These are phyloP conservation scores for Daldinia caldariorum DNA, from an alignment of 495 filamentous ascomycete species.

Conservation along the genomic window DNA sequence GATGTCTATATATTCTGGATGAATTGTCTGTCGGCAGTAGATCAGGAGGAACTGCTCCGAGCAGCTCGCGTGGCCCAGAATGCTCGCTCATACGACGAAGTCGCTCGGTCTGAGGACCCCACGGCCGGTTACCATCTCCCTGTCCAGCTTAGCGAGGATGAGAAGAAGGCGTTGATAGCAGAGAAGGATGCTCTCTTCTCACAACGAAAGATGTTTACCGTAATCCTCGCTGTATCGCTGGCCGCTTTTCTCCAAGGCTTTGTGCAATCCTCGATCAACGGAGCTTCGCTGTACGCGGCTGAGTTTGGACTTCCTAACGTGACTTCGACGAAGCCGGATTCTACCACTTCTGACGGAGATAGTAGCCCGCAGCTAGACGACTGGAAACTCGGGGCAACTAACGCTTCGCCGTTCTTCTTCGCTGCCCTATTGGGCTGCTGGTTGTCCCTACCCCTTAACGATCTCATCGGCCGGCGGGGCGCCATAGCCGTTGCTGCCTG, in stretches of 20 bases:
- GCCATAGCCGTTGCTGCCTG: constrained; percentile 43
- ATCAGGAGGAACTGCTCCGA: constrained; percentile 29
- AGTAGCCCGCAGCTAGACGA: constrained; percentile 1
- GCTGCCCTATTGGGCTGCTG: constrained; percentile 46
- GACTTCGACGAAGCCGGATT: background rate
- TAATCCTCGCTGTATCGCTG: constrained; percentile 48
- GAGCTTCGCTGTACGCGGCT: constrained; percentile 35
- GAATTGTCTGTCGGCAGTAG: constrained; percentile 27
- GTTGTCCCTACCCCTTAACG: constrained; percentile 47
- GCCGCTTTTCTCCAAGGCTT: constrained; percentile 48
- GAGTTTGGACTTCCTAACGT: constrained; percentile 22
- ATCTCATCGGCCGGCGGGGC: constrained; percentile 45
- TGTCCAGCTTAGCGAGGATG: constrained; percentile 33
- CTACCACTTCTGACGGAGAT: background rate
- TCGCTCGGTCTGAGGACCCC: constrained; percentile 34
- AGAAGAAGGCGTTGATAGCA: constrained; percentile 39
- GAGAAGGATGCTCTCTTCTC: constrained; percentile 45
- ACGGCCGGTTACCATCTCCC: constrained; percentile 14
- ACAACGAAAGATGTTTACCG: constrained; percentile 41
- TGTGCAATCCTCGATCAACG: constrained; percentile 46
- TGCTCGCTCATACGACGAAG: constrained; percentile 39
- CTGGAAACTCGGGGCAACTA: constrained; percentile 40
- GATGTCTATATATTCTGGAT: constrained; percentile 40
- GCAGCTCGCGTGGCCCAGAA: constrained; percentile 47
- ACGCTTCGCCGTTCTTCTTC: constrained; percentile 44